Base-by-base conservation (phyloP, 306 rosid species). In the Castanea crenata region DNA sequence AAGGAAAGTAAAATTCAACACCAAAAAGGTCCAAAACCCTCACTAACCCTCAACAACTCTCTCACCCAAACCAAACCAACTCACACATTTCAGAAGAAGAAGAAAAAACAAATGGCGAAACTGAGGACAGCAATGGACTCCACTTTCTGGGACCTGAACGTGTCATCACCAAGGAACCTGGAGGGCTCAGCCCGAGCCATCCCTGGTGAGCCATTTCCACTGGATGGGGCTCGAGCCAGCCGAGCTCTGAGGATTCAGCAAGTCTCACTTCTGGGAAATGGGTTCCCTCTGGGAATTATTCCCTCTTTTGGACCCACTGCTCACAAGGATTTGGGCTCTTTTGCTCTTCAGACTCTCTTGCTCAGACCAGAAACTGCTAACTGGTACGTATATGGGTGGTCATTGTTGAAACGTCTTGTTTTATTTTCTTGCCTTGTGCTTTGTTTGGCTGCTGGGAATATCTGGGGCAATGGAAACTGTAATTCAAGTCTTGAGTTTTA, bases 41-140 rank as follows among this genome's bases (percentile, higher is more conserved):
- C 65, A 4, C 65, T 20, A 59, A 23, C 65, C 65, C 65, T 58
- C 7, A 5, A 5, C 11, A 25, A 46, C 1, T 46, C 25, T 59
- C 15, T 21, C 5, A 59, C 65, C 32, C 31, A 59, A 46, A 12
- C 65, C 65, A 59, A 59, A 6, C 31, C 27, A 3, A 1, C 1
- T 21, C 65, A 23, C 32, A 1, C 16, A 9, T 23, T 13, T 59
- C 65, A 34, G 71, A 7, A 16, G 44, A 7, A 16, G 44, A 5
- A 41, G 3, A 41, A 29, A 4, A 16, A 51, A 16, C 41, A 79
- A 82, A 94, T 94, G 98, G 98, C 90, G 77, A 85, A 83, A 21
- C 89, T 94, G 15, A 83, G 86, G 80, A 88, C 98, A 19, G 91
- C 95, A 62, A 94, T 94, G 88, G 98, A 92, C 81, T 91, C 97